Conservation (phyloP, 1,284 basidiomycete species). For the Ceraceosorus guamensis region DNA sequence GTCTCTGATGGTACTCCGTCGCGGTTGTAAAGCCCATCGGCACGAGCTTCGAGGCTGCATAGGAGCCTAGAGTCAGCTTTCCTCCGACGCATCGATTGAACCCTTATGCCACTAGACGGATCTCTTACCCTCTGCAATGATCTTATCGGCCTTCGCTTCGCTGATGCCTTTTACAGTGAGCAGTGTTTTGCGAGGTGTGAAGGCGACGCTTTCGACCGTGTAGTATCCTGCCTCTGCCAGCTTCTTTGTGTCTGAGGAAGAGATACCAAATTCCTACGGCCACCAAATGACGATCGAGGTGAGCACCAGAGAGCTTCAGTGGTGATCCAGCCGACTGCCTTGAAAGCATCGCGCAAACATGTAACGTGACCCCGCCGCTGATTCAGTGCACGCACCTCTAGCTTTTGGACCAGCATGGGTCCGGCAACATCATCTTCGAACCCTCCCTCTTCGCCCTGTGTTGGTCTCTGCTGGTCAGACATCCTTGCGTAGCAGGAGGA, state of each 20-base stretch:
- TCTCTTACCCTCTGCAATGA: conserved; percentile 53
- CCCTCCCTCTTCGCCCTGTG: background rate
- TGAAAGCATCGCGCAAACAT: too few relatives aligned
- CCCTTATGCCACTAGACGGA: background rate
- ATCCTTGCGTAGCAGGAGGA: too few relatives aligned
- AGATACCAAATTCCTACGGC: conserved; percentile 79
- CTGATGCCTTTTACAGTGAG: conserved; percentile 93
- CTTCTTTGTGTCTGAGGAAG: conserved; percentile 88
- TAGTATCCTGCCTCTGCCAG: conserved; percentile 85
- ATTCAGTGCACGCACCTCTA: background rate
- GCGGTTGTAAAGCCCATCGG: conserved; percentile 97
- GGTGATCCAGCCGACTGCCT: too few relatives aligned
- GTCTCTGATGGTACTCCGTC: conserved; percentile 83
- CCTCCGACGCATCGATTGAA: too few relatives aligned
- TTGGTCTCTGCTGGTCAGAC: background rate
- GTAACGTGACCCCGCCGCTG: too few relatives aligned
- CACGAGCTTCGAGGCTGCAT: conserved; percentile 82
- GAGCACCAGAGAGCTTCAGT: background rate
- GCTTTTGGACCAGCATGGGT: background rate
- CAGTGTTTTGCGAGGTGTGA: conserved; percentile 90
- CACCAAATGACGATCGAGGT: too few relatives aligned
- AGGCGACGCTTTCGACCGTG: conserved; percentile 92
- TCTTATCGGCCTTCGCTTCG: conserved; percentile 96
- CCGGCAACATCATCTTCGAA: background rate
- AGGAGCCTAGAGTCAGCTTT: background rate